These are phyloP conservation scores for Phoenix dactylifera DNA, from an alignment of 176 grass and related monocot genomes.

Conservation along the genomic window DNA sequence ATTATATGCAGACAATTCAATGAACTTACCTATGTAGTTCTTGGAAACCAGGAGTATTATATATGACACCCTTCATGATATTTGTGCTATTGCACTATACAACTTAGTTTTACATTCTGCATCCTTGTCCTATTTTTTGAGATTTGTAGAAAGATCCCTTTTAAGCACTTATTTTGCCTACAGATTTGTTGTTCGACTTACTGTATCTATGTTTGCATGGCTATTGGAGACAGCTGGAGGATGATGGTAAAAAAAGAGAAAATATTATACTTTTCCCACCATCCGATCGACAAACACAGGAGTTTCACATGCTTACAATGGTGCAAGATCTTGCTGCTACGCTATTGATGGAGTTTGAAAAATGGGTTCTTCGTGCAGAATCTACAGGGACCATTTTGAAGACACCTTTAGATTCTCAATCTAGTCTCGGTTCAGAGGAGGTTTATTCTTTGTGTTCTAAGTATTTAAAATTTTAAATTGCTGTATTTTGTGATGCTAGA, in stretches of 20 bases:
- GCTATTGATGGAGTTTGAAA: slow-evolving; percentile 97
- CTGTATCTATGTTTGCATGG: slow-evolving; percentile 10
- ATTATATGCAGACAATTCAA: too few relatives aligned
- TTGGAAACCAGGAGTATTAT: too few relatives aligned
- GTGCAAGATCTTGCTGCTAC: slow-evolving; percentile 93
- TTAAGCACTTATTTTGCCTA: too few relatives aligned
- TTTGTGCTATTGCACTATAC: too few relatives aligned
- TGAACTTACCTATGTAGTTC: too few relatives aligned
- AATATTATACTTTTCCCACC: slow-evolving; percentile 72
- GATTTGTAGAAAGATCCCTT: too few relatives aligned
- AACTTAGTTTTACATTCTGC: too few relatives aligned
- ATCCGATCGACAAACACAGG: slow-evolving; percentile 70
- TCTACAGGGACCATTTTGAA: slow-evolving; percentile 95
- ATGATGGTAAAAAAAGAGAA: slow-evolving; percentile 62
- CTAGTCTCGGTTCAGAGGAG: slow-evolving; percentile 99
- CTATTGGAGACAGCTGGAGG: slow-evolving; percentile 37
- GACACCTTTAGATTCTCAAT: slow-evolving; percentile 99
- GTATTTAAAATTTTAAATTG: slow-evolving; percentile 45
- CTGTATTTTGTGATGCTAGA: slow-evolving; percentile 8
- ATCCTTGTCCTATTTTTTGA: too few relatives aligned
- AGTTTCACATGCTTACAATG: slow-evolving; percentile 97
- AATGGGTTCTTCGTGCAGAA: slow-evolving; percentile 96
- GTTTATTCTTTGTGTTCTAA: slow-evolving; percentile 87
- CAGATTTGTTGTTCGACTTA: too few relatives aligned
- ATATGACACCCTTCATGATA: too few relatives aligned